A percentile compares a stretch with the other conserved stretches of the same genome.
phyloP scores from a whole-genome alignment of 2,329 filamentous ascomycete genomes.

The Akanthomyces dipterigenus region DNA sequence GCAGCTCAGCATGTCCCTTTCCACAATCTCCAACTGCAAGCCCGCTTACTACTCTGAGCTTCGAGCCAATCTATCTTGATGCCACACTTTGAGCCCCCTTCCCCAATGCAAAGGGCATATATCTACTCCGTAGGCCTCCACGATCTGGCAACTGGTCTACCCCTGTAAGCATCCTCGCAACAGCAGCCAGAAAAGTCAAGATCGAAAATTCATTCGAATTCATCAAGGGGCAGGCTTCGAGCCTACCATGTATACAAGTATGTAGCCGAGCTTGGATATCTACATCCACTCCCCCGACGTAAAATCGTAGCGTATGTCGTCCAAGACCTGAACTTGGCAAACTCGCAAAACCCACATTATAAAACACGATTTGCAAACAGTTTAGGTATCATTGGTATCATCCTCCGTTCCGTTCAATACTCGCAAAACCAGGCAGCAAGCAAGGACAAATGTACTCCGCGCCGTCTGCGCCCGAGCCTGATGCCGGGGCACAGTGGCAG shows the following conservation, averaged over 20 bases:
- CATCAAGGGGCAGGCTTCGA: neutral
- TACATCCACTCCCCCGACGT: neutral
- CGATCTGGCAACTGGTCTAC: too few species aligned
- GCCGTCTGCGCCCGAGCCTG: neutral
- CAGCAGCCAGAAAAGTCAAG: neutral
- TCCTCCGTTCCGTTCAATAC: neutral
- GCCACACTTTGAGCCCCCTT: too few species aligned
- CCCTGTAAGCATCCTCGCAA: too few species aligned
- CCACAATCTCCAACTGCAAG: too few species aligned
- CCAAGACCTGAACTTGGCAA: neutral
- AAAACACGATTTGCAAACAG: neutral
- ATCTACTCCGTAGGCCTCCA: too few species aligned
- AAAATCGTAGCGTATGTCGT: neutral
- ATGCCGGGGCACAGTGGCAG: neutral
- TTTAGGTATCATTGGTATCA: conserved; percentile 35
- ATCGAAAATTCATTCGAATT: neutral
- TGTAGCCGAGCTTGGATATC: neutral
- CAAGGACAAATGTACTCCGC: neutral
- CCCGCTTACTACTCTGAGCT: too few species aligned
- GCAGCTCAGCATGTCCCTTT: too few species aligned
- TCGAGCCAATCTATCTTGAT: too few species aligned
- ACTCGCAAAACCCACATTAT: neutral
- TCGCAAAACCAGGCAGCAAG: neutral
- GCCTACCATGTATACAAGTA: neutral
- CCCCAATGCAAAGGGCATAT: too few species aligned